Base-by-base conservation (phyloP, 768 basidiomycete genomes). In the Boletus pseudopeckii region DNA sequence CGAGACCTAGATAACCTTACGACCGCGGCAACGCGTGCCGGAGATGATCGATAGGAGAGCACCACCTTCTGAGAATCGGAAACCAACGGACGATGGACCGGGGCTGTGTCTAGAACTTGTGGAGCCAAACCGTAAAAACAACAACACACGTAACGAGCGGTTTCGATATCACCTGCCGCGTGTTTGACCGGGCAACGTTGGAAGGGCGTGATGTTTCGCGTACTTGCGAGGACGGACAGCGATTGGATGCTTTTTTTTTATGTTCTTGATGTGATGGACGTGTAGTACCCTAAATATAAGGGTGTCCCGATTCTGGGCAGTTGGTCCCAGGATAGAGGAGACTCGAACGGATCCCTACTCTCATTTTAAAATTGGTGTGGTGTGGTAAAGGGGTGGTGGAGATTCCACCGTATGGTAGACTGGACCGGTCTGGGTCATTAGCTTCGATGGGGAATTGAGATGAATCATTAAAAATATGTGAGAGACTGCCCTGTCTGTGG, bases 1-100 rank as follows among this genome's bases (percentile, higher is more conserved):
- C 42, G 39, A 17, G 33, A 13, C 39, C 28, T 18, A 24, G 37
- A 53, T 36, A 50, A 57, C 39, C 50, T 57, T 59, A 37, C 30
- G 15, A 36, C 45, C 45, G n/a, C 34, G 38, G 43, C 15, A 11
- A 22, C 38, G 3, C 4, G 11, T 9, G 20, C 36, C 9, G 33
- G 52, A 18, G 26, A 43, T 50, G 24, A 46, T 45, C 40, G 45
- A 56, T 38, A 30, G 43, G 7, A 20, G 30, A 13, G 17, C 6
- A 37, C 7, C 17, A 36, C 26, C 9, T 10, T 36, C 7, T 15
- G 11, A 24, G 3, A 33, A 46, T 5, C 34, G 14, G 46, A 33
- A 48, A 28, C 24, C n/a, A 18, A 32, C 5, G 4, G 32, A 13
- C 8, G 42, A 44, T n/a, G 30, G 4, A 32, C 7, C 18, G 4